Evolutionary conservation across 2,329 filamentous ascomycete genomes (phyloP).

Genomic region (Aspergillus melleus): DNA sequence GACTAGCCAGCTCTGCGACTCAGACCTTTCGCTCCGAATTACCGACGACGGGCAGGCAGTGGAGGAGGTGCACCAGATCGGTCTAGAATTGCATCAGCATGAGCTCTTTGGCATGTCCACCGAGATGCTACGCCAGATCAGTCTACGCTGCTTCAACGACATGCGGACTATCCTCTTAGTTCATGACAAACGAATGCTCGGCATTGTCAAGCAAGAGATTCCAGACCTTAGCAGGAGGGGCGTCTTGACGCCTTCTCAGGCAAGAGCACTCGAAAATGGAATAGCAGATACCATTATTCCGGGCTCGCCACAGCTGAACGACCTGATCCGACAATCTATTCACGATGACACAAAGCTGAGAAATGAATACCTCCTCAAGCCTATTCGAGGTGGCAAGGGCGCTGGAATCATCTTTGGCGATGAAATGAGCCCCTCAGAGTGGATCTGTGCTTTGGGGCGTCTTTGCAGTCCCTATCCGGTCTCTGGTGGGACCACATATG

Average conservation of each 20-base stretch:
- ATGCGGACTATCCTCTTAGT: not conserved
- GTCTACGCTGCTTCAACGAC: not conserved
- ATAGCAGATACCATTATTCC: not conserved
- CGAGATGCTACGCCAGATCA: not conserved
- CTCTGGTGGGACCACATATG: not conserved
- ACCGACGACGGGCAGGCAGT: not conserved
- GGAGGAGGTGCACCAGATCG: not conserved
- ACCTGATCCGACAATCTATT: not conserved
- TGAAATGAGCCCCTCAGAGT: not conserved
- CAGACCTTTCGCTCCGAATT: not conserved
- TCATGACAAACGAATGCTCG: not conserved
- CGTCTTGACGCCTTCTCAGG: not conserved
- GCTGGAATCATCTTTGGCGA: not conserved
- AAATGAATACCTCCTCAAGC: not conserved
- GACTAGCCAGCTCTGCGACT: not conserved
- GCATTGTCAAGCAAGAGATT: not conserved
- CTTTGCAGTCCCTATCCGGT: not conserved
- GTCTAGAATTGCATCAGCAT: not conserved
- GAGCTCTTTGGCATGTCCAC: not conserved
- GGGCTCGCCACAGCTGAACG: not conserved
- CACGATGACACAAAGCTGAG: not conserved
- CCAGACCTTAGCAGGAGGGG: not conserved
- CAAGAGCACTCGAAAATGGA: not conserved
- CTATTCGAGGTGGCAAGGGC: not conserved
- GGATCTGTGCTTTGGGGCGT: not conserved